phyloP scores from a whole-genome alignment of 2,329 filamentous ascomycete genomes.

The Penicillium brasilianum region DNA sequence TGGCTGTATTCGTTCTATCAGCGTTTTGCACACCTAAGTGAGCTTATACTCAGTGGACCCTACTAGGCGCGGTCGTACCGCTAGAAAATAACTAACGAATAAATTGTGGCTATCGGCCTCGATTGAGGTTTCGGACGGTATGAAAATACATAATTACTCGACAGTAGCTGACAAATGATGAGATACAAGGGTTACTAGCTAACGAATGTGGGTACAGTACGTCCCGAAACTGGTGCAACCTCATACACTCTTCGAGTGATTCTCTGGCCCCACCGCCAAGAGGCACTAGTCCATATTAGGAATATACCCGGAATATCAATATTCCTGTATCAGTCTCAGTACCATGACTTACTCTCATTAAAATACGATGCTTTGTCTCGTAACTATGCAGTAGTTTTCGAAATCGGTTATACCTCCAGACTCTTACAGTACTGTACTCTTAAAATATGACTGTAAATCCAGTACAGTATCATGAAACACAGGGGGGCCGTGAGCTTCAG shows the following conservation, averaged over 20 bases:
- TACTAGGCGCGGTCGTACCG: no score
- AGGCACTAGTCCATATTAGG: not conserved
- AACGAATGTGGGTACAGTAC: not conserved
- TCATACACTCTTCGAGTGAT: not conserved
- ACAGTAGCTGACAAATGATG: no score
- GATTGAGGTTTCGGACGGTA: no score
- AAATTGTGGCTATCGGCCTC: no score
- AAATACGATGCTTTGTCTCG: not conserved
- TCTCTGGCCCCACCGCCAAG: not conserved
- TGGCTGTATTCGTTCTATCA: no score
- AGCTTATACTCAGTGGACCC: no score
- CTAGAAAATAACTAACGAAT: no score
- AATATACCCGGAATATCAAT: not conserved
- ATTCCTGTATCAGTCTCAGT: not conserved
- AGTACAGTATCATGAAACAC: constrained; percentile 2
- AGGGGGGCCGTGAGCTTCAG: not conserved
- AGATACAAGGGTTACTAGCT: no score
- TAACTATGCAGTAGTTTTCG: not conserved
- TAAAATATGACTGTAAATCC: not conserved
- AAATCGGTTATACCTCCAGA: no score
- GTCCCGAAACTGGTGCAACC: not conserved
- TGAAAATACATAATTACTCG: no score
- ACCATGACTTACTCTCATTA: not conserved
- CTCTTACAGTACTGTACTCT: no score
- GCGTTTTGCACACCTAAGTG: no score